Evolutionary conservation across 371 early-diverging fungal genomes (phyloP).

Genomic region (Apophysomyces elegans): DNA sequence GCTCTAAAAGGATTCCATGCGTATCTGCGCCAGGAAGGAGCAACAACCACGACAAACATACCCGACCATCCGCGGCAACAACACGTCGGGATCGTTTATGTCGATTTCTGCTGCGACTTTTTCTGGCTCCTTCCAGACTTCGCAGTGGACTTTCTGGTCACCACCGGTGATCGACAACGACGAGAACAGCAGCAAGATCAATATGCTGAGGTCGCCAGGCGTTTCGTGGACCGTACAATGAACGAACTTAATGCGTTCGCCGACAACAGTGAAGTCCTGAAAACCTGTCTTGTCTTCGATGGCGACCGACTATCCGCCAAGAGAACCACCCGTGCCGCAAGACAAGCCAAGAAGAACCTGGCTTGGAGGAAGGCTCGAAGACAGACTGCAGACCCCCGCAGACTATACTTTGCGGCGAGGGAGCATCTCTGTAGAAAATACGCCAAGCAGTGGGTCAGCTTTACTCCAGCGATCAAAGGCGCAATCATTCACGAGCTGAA

Average conservation of each 20-base stretch:
- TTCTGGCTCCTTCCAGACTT: too few relatives aligned
- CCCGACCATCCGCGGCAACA: too few relatives aligned
- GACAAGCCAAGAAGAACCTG: background rate
- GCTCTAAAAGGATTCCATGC: too few relatives aligned
- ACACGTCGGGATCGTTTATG: too few relatives aligned
- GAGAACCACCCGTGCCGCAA: background rate
- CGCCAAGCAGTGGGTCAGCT: constrained; percentile 5
- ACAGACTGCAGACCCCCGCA: background rate
- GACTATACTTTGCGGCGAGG: background rate
- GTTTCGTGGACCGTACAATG: background rate
- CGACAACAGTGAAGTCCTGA: background rate
- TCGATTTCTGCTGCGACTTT: too few relatives aligned
- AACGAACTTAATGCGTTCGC: background rate
- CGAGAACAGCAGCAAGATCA: background rate
- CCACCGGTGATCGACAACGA: background rate
- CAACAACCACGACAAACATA: too few relatives aligned
- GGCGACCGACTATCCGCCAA: background rate
- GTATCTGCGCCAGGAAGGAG: too few relatives aligned
- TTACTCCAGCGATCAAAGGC: background rate
- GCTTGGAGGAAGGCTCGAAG: background rate
- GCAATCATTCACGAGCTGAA: background rate
- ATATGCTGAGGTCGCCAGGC: background rate
- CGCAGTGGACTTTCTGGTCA: too few relatives aligned
- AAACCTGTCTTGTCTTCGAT: background rate
- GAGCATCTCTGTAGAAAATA: constrained; percentile 6